Percentiles rank a stretch among this genome's conserved stretches.
phyloP scores from a whole-genome alignment of 1,139 yeast genomes.

The Sporopachydermia cereana region DNA sequence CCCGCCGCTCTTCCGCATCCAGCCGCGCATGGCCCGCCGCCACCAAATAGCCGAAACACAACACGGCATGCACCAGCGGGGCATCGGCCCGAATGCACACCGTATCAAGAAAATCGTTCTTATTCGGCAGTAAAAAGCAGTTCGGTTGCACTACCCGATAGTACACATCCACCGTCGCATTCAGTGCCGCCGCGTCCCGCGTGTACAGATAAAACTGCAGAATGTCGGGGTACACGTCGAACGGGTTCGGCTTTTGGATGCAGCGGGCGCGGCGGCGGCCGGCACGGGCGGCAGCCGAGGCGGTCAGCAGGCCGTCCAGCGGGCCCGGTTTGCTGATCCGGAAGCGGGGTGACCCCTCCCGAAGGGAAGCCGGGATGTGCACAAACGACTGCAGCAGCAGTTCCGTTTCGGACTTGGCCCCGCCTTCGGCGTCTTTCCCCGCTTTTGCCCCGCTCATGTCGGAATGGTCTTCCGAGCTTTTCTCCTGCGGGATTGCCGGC shows the following conservation, averaged over 20 bases:
- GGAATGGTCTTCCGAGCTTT: background rate
- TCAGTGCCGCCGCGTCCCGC: background rate
- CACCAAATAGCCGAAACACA: background rate
- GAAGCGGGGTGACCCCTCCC: background rate
- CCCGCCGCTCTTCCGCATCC: background rate
- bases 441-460: background rate
- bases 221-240: conserved; percentile 4
- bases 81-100: conserved; percentile 1
- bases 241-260: conserved; percentile 4
- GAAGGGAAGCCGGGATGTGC: background rate
- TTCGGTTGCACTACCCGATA: background rate
- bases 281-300: background rate
- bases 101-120: conserved; percentile 5
- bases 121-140: background rate
- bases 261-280: background rate
- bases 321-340: too few relatives aligned
- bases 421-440: background rate
- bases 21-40: background rate
- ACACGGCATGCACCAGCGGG: conserved; percentile 4
- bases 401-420: background rate
- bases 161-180: background rate
- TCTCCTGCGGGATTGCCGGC: background rate
- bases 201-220: background rate
- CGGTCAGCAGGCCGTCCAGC: background rate
- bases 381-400: background rate